Evolutionary conservation across 345 rosid species (phyloP).

Genomic region (Bruguiera gymnorhiza): DNA sequence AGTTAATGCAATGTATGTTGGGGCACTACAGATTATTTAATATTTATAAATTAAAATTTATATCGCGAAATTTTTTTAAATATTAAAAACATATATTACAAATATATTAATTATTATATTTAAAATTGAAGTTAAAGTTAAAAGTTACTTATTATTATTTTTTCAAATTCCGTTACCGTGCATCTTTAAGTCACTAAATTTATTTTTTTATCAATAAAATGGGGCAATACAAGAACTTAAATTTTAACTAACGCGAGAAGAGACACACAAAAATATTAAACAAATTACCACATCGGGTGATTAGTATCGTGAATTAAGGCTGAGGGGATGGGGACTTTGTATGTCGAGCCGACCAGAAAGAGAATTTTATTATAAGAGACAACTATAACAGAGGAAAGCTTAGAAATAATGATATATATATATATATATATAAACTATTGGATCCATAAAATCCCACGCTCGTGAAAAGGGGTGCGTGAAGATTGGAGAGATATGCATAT

Average conservation of each 20-base stretch:
- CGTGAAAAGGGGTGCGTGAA: background rate
- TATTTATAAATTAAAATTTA: background rate
- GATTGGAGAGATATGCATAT: background rate
- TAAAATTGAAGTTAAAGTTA: too few relatives aligned
- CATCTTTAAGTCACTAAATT: too few relatives aligned
- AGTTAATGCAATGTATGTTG: background rate
- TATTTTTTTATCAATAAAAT: too few relatives aligned
- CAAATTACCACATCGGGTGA: too few relatives aligned
- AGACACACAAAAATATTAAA: too few relatives aligned
- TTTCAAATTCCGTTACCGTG: too few relatives aligned
- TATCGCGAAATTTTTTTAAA: too few relatives aligned
- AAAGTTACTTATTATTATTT: too few relatives aligned
- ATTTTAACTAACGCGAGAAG: too few relatives aligned
- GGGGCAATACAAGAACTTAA: too few relatives aligned
- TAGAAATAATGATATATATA: background rate
- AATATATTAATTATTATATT: too few relatives aligned
- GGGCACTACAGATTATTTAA: background rate
- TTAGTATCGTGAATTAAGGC: constrained; percentile 22
- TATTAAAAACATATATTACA: too few relatives aligned
- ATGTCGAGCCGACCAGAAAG: constrained; percentile 10
- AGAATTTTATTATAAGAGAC: background rate
- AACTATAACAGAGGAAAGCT: background rate
- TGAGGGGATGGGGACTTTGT: constrained; percentile 37
- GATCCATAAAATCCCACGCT: background rate
- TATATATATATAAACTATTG: background rate